These are phyloP conservation scores for Tetrahymena malaccensis DNA, from an alignment of 73 alveolate genomes.

Conservation along the genomic window DNA sequence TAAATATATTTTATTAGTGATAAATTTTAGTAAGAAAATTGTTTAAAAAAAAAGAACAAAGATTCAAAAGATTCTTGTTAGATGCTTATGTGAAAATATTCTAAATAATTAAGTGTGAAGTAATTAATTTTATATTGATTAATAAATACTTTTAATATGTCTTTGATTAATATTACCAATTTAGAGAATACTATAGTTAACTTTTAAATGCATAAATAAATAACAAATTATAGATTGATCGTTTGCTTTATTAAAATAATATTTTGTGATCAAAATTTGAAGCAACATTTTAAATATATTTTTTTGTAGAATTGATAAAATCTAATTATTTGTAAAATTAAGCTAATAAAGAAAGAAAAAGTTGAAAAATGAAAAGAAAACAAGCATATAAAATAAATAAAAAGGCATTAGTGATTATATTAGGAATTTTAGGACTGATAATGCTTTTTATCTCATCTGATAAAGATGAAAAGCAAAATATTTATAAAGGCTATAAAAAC, in stretches of 20 bases:
- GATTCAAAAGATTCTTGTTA: no score
- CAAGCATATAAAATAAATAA: not conserved
- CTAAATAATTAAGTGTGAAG: no score
- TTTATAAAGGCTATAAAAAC: not conserved
- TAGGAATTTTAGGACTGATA: not conserved
- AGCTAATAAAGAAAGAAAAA: not conserved
- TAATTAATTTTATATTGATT: no score
- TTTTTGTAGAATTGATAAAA: not conserved
- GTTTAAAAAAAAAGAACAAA: no score
- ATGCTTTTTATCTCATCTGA: not conserved
- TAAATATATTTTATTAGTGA: no score
- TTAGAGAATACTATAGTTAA: not conserved
- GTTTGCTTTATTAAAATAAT: not conserved
- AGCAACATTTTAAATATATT: not conserved
- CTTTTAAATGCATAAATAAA: no score
- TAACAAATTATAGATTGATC: not conserved
- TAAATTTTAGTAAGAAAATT: no score
- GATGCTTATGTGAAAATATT: no score
- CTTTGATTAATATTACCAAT: no score
- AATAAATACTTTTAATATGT: no score
- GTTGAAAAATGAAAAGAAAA: not conserved
- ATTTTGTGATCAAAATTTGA: not conserved
- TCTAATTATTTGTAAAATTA: not conserved
- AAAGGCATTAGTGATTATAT: no score
- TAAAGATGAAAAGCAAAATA: not conserved